A percentile compares a stretch with the other conserved stretches of the same genome.
Conservation (phyloP, 2,329 filamentous ascomycete genomes). For the Aspergillus clavatus region DNA sequence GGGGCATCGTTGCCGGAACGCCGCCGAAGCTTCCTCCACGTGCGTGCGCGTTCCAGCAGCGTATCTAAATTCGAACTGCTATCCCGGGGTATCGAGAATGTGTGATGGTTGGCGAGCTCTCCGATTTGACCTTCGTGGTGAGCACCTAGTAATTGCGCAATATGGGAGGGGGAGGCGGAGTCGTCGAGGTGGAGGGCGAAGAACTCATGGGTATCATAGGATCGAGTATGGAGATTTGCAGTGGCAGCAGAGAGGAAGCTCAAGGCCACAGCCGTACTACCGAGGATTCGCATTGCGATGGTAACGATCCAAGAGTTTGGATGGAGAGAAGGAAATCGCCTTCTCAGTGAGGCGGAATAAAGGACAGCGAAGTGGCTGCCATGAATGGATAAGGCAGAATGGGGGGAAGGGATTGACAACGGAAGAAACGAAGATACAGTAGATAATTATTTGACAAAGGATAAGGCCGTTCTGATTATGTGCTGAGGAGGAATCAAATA, state of each 20-base stretch:
- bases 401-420: too few relatives aligned
- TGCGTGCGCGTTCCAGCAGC: constrained; percentile 49
- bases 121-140: constrained; percentile 76
- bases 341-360: constrained; percentile 13
- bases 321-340: constrained; percentile 1
- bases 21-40: constrained; percentile 59
- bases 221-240: constrained; percentile 54
- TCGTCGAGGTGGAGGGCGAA: constrained; percentile 82
- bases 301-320: not conserved
- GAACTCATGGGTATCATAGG: constrained; percentile 81
- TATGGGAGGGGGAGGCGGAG: constrained; percentile 57
- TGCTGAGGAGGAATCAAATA: too few relatives aligned
- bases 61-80: constrained; percentile 52
- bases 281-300: constrained; percentile 21
- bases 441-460: too few relatives aligned
- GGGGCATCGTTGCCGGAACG: constrained; percentile 21
- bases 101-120: constrained; percentile 72
- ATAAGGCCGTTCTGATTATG: too few relatives aligned
- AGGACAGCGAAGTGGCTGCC: constrained; percentile 14
- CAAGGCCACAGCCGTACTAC: constrained; percentile 20
- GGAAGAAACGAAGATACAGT: too few relatives aligned
- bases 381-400: constrained; percentile 14
- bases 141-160: constrained; percentile 70
- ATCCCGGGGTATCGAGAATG: constrained; percentile 67
- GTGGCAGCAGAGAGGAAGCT: constrained; percentile 42